Evolutionary conservation across 768 basidiomycete species (phyloP).

Genomic region (Botryobasidium botryosum): DNA sequence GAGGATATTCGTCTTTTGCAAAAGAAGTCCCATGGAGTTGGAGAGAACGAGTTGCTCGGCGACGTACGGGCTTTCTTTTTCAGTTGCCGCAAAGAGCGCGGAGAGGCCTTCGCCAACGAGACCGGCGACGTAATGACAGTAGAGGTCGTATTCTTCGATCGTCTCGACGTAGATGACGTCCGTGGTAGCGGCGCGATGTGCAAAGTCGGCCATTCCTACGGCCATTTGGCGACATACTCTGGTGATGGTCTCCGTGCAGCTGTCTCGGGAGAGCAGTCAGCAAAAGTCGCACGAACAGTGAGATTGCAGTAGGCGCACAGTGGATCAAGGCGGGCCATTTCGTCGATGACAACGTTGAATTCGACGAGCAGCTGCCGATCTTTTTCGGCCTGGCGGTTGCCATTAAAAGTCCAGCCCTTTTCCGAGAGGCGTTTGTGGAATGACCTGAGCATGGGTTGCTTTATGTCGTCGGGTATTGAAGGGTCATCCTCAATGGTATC

Average conservation of each 20-base stretch:
- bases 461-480: constrained; percentile 73
- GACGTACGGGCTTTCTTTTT: constrained; percentile 61
- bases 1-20: constrained; percentile 98
- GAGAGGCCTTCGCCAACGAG: constrained; percentile 94
- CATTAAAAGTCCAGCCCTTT: constrained; percentile 76
- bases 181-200: constrained; percentile 60
- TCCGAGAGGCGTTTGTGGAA: constrained; percentile 68
- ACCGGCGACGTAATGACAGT: constrained; percentile 97
- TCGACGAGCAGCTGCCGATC: constrained; percentile 73
- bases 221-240: constrained; percentile 81
- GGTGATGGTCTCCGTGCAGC: constrained; percentile 60
- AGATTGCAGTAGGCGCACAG: constrained; percentile 30
- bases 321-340: constrained; percentile 51
- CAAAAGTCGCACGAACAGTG: not conserved
- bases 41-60: constrained; percentile 69
- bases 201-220: constrained; percentile 89
- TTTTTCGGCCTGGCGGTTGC: constrained; percentile 71
- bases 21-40: constrained; percentile 86
- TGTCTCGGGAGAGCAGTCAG: constrained; percentile 8
- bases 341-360: constrained; percentile 65
- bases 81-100: constrained; percentile 69
- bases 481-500: constrained; percentile 99
- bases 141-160: constrained; percentile 81
- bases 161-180: constrained; percentile 53
- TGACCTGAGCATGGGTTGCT: constrained; percentile 67